phyloP scores from a whole-genome alignment of 202 grass and related monocot genomes.

The Elaeis oleifera region DNA sequence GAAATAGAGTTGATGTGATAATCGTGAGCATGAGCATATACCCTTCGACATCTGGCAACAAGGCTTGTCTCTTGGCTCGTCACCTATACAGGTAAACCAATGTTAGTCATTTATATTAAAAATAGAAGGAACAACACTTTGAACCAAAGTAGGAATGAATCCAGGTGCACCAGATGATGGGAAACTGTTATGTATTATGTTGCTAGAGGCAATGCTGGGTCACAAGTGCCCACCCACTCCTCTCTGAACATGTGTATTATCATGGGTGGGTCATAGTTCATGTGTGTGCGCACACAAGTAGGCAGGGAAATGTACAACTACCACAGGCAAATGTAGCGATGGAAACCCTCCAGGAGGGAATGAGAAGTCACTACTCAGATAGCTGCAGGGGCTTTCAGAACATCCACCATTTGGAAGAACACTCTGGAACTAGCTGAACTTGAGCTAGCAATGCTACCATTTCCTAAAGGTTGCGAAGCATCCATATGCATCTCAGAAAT shows the following conservation, averaged over 20 bases:
- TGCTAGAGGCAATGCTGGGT: no score
- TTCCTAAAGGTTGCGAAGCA: slow-evolving; percentile 44
- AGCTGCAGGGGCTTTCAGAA: slow-evolving; percentile 31
- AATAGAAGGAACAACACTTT: neutral
- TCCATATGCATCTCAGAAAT: slow-evolving; percentile 74
- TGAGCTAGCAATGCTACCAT: slow-evolving; percentile 32
- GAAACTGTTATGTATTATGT: no score
- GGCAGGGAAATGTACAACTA: slow-evolving; percentile 42
- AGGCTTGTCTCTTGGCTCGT: slow-evolving; percentile 62
- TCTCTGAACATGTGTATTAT: no score
- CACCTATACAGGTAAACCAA: slow-evolving; percentile 31
- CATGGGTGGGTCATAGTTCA: no score
- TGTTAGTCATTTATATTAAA: neutral
- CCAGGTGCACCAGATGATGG: no score
- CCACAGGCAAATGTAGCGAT: slow-evolving; percentile 74
- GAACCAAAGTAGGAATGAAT: no score
- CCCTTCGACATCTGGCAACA: slow-evolving; percentile 76
- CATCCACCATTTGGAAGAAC: slow-evolving; percentile 72
- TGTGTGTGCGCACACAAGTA: neutral
- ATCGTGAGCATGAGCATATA: slow-evolving; percentile 92
- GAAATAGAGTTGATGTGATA: slow-evolving; percentile 98
- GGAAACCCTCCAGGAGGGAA: slow-evolving; percentile 77
- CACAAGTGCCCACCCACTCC: no score
- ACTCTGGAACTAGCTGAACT: slow-evolving; percentile 34
- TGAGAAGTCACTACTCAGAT: slow-evolving; percentile 25